A percentile compares a stretch with the other conserved stretches of the same genome.
Evolutionary conservation across 208 protist genomes (phyloP).

Genomic region (Leishmania aethiopica): DNA sequence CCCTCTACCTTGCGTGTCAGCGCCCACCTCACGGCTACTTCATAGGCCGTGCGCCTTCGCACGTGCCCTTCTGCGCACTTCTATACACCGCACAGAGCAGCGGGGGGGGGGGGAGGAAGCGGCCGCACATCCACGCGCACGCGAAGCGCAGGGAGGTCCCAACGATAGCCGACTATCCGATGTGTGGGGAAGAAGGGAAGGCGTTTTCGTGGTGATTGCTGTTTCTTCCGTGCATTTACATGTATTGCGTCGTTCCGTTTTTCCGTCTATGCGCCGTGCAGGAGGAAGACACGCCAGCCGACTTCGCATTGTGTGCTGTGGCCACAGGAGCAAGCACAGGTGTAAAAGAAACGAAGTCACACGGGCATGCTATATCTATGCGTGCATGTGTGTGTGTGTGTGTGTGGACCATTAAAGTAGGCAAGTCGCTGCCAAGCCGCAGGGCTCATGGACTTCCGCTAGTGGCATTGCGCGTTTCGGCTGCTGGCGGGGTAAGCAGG

Average conservation of each 20-base stretch:
- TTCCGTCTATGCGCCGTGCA: not conserved
- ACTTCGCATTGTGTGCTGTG: not conserved
- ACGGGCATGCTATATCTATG: too few relatives aligned
- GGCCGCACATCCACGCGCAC: not conserved
- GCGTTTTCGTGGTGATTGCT: not conserved
- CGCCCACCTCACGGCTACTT: not conserved
- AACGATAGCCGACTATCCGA: not conserved
- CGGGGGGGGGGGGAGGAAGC: not conserved
- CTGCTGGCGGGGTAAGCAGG: slow-evolving; percentile 12
- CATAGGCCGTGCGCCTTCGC: not conserved
- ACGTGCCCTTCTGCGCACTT: not conserved
- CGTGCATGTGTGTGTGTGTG: not conserved
- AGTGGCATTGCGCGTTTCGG: not conserved
- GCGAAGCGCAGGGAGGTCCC: not conserved
- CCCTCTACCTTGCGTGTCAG: not conserved
- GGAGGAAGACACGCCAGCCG: not conserved
- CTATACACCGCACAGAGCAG: not conserved
- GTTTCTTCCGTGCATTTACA: not conserved
- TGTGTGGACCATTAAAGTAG: too few relatives aligned
- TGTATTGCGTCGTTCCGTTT: not conserved
- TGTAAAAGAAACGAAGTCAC: not conserved
- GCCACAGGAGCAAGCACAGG: not conserved
- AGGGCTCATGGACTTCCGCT: not conserved
- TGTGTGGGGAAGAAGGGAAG: not conserved
- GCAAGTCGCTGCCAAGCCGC: not conserved